phyloP scores from a whole-genome alignment of 805 yeast species.

The Pichia sporocuriosa region DNA sequence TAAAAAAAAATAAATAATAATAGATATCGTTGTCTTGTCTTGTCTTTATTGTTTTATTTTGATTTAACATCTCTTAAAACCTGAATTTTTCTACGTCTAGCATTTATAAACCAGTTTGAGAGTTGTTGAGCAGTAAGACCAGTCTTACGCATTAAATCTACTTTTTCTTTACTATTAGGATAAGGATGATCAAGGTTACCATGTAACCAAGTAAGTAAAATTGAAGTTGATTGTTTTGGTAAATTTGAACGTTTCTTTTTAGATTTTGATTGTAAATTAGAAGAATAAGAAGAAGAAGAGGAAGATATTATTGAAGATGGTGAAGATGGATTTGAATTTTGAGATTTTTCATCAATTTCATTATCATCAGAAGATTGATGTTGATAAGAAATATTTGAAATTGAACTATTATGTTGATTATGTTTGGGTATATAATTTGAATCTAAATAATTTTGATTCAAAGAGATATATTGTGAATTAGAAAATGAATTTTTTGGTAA shows the following conservation, averaged over 20 bases:
- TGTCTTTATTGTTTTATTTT: slow-evolving; percentile 17
- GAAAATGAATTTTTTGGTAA: slow-evolving; percentile 1
- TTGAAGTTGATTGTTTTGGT: slow-evolving; percentile 53
- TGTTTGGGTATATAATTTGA: slow-evolving; percentile 6
- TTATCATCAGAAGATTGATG: slow-evolving; percentile 2
- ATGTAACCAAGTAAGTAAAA: slow-evolving; percentile 47
- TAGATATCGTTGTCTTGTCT: too few species aligned
- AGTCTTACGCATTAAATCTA: slow-evolving; percentile 45
- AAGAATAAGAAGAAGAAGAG: background rate
- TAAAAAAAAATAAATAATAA: too few species aligned
- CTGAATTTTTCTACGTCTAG: slow-evolving; percentile 52
- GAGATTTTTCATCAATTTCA: too few species aligned
- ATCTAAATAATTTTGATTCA: slow-evolving; percentile 1
- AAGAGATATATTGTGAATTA: slow-evolving; percentile 3
- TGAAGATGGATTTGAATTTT: background rate
- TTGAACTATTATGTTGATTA: background rate
- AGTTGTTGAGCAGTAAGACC: slow-evolving; percentile 54
- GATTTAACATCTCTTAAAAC: slow-evolving; percentile 31
- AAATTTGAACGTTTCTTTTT: slow-evolving; percentile 42
- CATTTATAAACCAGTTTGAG: slow-evolving; percentile 58
- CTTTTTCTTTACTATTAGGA: slow-evolving; percentile 51
- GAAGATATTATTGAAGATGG: background rate
- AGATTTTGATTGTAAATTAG: background rate
- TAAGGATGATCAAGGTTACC: slow-evolving; percentile 54
- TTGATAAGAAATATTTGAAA: background rate